Conservation (phyloP, 129 eudicot species). For the Flaveria brownii region DNA sequence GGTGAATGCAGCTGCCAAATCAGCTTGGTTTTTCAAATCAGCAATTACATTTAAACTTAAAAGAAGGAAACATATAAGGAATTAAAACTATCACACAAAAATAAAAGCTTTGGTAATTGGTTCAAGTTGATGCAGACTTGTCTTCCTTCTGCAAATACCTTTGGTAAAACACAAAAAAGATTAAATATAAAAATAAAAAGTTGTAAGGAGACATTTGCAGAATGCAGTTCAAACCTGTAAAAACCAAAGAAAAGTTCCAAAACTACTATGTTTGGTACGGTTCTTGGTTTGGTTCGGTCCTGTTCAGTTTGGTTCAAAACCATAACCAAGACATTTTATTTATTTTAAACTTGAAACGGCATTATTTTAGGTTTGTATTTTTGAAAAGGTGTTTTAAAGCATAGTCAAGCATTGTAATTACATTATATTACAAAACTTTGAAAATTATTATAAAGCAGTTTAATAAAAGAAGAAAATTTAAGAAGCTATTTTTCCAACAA, state of each 20-base stretch:
- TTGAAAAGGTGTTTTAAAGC: background rate
- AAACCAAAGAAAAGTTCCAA: background rate
- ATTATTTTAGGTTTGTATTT: background rate
- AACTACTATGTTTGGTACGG: background rate
- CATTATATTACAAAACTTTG: background rate
- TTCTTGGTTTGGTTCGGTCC: background rate
- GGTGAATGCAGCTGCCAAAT: slow-evolving; percentile 12
- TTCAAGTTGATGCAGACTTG: slow-evolving; percentile 39
- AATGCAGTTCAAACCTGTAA: too few relatives aligned
- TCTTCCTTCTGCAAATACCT: slow-evolving; percentile 59
- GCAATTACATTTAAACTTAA: slow-evolving; percentile 17
- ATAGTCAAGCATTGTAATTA: background rate
- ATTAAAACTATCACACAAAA: slow-evolving; percentile 29
- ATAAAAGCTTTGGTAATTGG: background rate
- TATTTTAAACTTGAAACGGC: background rate
- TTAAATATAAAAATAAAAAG: background rate
- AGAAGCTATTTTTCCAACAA: background rate
- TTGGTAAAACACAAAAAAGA: background rate
- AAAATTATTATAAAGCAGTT: background rate
- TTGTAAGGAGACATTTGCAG: too few relatives aligned
- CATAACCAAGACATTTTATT: background rate
- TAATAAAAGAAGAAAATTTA: background rate
- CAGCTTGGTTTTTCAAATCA: slow-evolving; percentile 17
- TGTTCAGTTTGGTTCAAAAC: background rate
- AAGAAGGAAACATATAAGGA: slow-evolving; percentile 8